Conservation (phyloP, 352 stramenopile genomes). For the Globisporangium radiosum region DNA sequence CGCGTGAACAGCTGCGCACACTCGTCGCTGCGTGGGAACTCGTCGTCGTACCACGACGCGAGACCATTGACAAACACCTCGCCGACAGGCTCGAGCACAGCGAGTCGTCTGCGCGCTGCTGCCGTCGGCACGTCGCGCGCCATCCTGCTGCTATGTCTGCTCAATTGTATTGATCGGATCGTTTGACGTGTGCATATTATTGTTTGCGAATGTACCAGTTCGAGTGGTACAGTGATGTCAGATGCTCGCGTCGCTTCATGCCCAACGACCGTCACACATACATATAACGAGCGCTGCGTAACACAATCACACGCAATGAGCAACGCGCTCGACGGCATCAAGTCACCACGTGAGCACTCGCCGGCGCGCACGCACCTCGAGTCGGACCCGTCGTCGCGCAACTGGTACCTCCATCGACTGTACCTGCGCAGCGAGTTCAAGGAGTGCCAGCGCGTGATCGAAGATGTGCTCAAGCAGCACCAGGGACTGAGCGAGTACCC, state of each 20-base stretch:
- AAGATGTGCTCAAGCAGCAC: constrained; percentile 79
- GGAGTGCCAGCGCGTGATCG: constrained; percentile 87
- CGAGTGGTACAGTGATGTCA: no score
- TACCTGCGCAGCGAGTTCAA: constrained; percentile 85
- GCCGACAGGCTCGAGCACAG: constrained; percentile 27
- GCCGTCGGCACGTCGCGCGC: constrained; percentile 15
- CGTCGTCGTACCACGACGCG: constrained; percentile 67
- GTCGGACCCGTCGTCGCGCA: constrained; percentile 44
- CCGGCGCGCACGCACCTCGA: constrained; percentile 17
- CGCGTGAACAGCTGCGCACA: constrained; percentile 41
- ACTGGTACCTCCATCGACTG: constrained; percentile 83
- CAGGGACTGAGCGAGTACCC: constrained; percentile 89
- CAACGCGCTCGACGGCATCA: constrained; percentile 39
- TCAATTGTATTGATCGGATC: no score
- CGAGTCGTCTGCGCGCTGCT: constrained; percentile 5
- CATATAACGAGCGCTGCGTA: no score
- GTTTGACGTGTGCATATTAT: no score
- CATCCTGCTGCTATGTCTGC: neutral
- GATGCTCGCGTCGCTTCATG: no score
- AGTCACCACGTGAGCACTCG: constrained; percentile 46
- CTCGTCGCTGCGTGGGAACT: constrained; percentile 39
- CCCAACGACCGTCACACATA: no score
- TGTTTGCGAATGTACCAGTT: no score
- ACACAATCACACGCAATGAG: constrained; percentile 1
- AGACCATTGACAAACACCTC: constrained; percentile 37